These are phyloP conservation scores for Leccinum longicurvipes DNA, from an alignment of 768 basidiomycete species.

Conservation along the genomic window DNA sequence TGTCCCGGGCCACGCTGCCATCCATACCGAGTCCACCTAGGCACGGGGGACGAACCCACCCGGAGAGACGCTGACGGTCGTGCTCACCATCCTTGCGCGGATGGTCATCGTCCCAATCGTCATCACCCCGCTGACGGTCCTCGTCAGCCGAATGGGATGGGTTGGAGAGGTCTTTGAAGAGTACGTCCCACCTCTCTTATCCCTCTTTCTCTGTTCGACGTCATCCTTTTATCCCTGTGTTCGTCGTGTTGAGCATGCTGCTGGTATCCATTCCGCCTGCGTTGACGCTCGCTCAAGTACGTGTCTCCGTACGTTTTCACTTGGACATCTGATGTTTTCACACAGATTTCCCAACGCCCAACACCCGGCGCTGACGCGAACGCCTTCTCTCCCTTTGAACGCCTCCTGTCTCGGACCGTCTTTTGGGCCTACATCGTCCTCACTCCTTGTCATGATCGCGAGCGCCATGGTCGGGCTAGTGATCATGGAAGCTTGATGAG, in stretches of 20 bases:
- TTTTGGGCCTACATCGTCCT: conserved; percentile 91
- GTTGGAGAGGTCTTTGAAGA: conserved; percentile 58
- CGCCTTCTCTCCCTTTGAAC: conserved; percentile 56
- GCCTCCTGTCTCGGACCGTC: conserved; percentile 86
- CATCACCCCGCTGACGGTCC: conserved; percentile 71
- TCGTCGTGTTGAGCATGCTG: conserved; percentile 80
- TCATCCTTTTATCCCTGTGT: conserved; percentile 55
- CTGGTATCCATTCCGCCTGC: conserved; percentile 83
- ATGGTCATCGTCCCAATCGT: conserved; percentile 85
- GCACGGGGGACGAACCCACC: conserved; percentile 21
- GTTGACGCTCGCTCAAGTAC: conserved; percentile 58
- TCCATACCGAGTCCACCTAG: neutral
- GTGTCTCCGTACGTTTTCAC: neutral
- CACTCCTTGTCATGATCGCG: conserved; percentile 77
- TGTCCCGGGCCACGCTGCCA: no score
- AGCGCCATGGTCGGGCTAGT: conserved; percentile 75
- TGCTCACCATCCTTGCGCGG: conserved; percentile 75
- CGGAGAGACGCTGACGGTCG: no score
- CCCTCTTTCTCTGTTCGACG: neutral
- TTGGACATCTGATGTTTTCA: neutral
- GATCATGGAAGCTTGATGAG: conserved; percentile 44
- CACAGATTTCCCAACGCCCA: conserved; percentile 23
- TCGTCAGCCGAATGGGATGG: conserved; percentile 50
- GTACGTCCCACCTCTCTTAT: conserved; percentile 53
- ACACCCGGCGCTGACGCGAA: neutral